Evolutionary conservation across 1,139 yeast species (phyloP).

Genomic region (Taphrina sp.): DNA sequence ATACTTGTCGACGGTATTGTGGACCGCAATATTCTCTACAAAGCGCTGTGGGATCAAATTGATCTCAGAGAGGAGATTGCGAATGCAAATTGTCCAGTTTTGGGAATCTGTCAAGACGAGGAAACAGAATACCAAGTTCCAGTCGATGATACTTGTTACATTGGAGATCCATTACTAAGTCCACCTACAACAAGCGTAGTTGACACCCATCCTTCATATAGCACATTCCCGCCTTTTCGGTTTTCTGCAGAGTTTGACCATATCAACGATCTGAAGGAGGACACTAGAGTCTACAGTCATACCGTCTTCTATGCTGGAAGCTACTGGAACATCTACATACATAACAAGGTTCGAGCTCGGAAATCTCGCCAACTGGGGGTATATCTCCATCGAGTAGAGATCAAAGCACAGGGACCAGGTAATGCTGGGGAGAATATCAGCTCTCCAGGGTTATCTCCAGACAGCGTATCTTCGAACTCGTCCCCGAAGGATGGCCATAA

Average conservation of each 20-base stretch:
- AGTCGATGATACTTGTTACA: constrained; percentile 24
- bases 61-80: constrained; percentile 25
- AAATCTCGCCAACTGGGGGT: constrained; percentile 55
- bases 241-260: constrained; percentile 54
- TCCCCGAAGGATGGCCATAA: constrained; percentile 16
- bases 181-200: constrained; percentile 4
- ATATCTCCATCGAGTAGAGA: constrained; percentile 52
- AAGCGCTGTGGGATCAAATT: constrained; percentile 29
- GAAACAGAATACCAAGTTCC: constrained; percentile 26
- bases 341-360: constrained; percentile 48
- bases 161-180: constrained; percentile 23
- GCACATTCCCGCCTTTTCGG: constrained; percentile 54
- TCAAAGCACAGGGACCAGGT: constrained; percentile 22
- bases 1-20: constrained; percentile 17
- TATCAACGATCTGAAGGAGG: constrained; percentile 49
- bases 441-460: constrained; percentile 16
- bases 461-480: not conserved
- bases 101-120: constrained; percentile 13
- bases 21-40: constrained; percentile 14
- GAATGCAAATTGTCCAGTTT: not conserved
- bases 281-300: constrained; percentile 52
- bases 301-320: constrained; percentile 60
- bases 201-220: constrained; percentile 36
- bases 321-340: constrained; percentile 55
- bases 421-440: constrained; percentile 31